Conservation (phyloP, 1,284 basidiomycete species). For the Mycosarcoma mackinlayi region DNA sequence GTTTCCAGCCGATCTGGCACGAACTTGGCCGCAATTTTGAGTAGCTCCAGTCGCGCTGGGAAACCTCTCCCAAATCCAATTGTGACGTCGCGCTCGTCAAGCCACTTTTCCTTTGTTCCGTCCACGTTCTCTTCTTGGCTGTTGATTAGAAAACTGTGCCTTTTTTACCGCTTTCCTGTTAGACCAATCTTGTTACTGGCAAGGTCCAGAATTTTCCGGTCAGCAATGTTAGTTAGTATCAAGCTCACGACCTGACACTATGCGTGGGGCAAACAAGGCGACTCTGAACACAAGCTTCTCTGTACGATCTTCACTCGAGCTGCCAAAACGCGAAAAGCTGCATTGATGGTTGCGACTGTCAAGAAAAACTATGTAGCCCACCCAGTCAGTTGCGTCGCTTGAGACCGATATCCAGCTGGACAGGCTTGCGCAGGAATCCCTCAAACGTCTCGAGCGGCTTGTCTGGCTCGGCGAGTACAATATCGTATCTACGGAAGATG, state of each 20-base stretch:
- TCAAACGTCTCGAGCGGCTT: slow-evolving; percentile 53
- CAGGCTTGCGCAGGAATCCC: slow-evolving; percentile 61
- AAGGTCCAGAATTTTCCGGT: no score
- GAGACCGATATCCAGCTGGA: slow-evolving; percentile 44
- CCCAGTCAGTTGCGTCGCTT: slow-evolving; percentile 32
- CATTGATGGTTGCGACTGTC: no score
- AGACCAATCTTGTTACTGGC: background rate
- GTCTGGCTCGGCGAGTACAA: slow-evolving; percentile 54
- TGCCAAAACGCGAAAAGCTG: no score
- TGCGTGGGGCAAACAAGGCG: no score
- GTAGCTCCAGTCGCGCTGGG: slow-evolving; percentile 34
- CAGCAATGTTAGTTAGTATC: no score
- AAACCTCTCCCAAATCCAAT: slow-evolving; percentile 8
- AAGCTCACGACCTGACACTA: no score
- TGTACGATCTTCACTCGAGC: no score
- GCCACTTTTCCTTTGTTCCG: background rate
- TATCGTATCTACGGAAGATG: slow-evolving; percentile 56
- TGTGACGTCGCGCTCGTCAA: slow-evolving; percentile 18
- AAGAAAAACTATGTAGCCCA: no score
- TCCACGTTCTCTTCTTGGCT: slow-evolving; percentile 25
- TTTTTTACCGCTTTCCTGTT: no score
- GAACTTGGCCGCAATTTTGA: slow-evolving; percentile 6
- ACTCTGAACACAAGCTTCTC: no score
- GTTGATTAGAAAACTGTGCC: no score
- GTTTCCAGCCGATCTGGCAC: slow-evolving; percentile 42